Base-by-base conservation (phyloP, 805 yeast genomes). In the Clavispora santaluciae region DNA sequence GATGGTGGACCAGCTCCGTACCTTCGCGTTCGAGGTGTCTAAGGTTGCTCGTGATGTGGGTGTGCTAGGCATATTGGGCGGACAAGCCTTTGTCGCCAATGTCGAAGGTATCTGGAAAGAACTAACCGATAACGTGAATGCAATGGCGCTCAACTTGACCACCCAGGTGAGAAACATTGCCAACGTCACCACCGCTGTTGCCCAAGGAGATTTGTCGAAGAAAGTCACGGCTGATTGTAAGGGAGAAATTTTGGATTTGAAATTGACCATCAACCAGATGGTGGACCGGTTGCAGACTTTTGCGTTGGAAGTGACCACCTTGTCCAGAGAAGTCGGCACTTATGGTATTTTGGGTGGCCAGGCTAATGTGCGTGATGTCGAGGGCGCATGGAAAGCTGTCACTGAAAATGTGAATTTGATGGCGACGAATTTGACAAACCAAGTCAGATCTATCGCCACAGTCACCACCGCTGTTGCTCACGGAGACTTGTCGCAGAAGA, bases 401-500 rank as follows among this genome's bases (percentile, higher is more conserved):
- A 70, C 75, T 0, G 73, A 70, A 46, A 70, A 70, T 40, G 75
- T 70, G 36, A 70, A 70, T 46, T 53, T 68, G 29, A 70, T 70
- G 75, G 75, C 75, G 5, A 68, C 74, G 1, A 70, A 70, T 51
- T 68, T 70, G 55, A 70, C 75, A 2, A 86, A 85, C 45, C 95
- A 87, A 64, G 95, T 87, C 50, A 75, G 95, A 63, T 80, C 88
- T 13, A 87, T 87, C 52, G 95, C 95, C 4, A 85, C 89, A 10
- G 95, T 87, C 43, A 88, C 95, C 2, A 84, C 95, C 3, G 95
- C 95, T 3, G 95, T 87, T 33, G 95, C 95, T 1, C 85, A 84
- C 60, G 95, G 95, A 55, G 95, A 87, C 57, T 71, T 87, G 50
- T 78, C 86, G 3, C 90, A 83, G 56, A 87, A 87, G 62, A 87